Evolutionary conservation across 352 stramenopile genomes (phyloP), one percentile per base, ranked within the genome.

Genomic region (Peronospora belbahrii): DNA sequence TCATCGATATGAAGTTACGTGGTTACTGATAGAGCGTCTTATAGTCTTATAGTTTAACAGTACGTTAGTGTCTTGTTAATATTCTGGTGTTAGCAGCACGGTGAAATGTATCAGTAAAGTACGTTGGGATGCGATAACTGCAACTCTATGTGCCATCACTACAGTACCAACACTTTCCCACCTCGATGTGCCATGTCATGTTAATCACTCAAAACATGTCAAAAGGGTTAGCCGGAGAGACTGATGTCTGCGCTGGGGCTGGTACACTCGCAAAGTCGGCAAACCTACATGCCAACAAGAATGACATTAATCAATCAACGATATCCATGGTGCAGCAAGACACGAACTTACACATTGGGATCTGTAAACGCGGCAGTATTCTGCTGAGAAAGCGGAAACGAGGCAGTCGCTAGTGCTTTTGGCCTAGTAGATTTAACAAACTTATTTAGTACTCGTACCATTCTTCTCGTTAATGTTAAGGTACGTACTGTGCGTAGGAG

Each of bases 171-270:
- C 24, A 28, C n/a, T 28, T 30, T 42, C 38, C 19, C 25, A 48
- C 28, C 14, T 42, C 18, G 45, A 52, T 32, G 15, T 68, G 27
- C 17, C n/a, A 14, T 14, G n/a, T 8, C 19, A 33, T 17, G 15
- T 20, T 33, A n/a, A 39, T 52, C 46, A 30, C 58, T 80, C 54
- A 91, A 60, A 91, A 88, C 72, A 91, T 77, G 55, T 91, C 80
- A 59, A 91, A 88, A 39, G 77, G 80, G 48, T 91, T 91, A 25
- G 77, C 67, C 20, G 77, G 48, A 31, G 67, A 57, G 13, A 66
- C 57, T 4, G 55, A 22, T 2, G 48, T 43, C 51, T 67, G 70
- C 10, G 36, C 44, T 28, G 67, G 65, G 36, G 38, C 62, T 39
- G 66, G 54, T 10, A 71, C 62, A 44, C 67, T 56, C 8, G 58